These are phyloP conservation scores for Vigna mungo DNA, from an alignment of 306 rosid species.

Conservation along the genomic window DNA sequence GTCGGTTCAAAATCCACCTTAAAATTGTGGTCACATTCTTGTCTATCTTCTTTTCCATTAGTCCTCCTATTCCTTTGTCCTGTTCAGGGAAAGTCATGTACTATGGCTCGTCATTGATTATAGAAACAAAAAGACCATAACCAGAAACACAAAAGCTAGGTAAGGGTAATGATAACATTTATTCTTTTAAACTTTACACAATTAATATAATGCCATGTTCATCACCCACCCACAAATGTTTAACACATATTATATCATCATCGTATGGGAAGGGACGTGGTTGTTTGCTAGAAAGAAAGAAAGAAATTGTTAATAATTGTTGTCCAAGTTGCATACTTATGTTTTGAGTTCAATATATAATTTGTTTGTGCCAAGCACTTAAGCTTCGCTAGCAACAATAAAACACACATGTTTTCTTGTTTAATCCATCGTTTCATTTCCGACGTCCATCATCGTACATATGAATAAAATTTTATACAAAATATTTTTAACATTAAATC, in stretches of 20 bases:
- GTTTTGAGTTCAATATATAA: background rate
- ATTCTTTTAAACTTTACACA: background rate
- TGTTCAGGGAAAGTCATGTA: background rate
- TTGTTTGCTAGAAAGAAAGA: background rate
- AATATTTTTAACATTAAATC: no score
- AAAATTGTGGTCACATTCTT: conserved; percentile 36
- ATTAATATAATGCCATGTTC: conserved; percentile 16
- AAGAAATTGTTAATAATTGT: background rate
- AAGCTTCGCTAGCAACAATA: background rate
- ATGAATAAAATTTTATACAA: no score
- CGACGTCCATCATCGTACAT: background rate
- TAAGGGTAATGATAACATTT: background rate
- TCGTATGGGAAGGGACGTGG: background rate
- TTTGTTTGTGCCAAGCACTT: background rate
- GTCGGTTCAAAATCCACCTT: conserved; percentile 38
- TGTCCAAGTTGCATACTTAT: background rate
- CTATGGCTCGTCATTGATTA: background rate
- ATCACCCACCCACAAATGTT: conserved; percentile 28
- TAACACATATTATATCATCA: background rate
- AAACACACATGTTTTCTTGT: background rate
- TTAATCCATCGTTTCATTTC: background rate
- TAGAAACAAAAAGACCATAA: conserved; percentile 15
- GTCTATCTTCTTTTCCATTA: background rate
- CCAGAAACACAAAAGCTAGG: conserved; percentile 5
- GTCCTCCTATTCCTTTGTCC: background rate